Conservation (phyloP, 192 early-diverging fungal genomes). For the Lunasporangiospora selenospora region DNA sequence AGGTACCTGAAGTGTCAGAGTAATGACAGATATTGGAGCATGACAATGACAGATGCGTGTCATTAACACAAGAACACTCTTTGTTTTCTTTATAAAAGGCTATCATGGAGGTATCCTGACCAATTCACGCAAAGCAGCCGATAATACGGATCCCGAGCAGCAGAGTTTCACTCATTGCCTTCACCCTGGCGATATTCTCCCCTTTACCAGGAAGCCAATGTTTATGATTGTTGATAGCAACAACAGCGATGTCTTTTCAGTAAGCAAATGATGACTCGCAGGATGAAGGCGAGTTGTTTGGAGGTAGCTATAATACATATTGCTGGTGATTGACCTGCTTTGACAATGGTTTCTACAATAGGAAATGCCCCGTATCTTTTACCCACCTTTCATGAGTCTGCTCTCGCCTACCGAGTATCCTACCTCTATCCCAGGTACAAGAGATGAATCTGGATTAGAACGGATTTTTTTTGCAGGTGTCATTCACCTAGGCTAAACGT, state of each 20-base stretch:
- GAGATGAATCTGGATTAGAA: neutral
- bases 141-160: slow-evolving; percentile 57
- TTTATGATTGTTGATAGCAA: slow-evolving; percentile 95
- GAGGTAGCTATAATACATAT: slow-evolving; percentile 2
- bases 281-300: neutral
- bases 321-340: too few relatives aligned
- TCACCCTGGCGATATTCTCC: slow-evolving; percentile 90
- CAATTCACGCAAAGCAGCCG: slow-evolving; percentile 63
- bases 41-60: too few relatives aligned
- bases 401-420: slow-evolving; percentile 93
- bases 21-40: too few relatives aligned
- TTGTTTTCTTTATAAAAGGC: slow-evolving; percentile 35
- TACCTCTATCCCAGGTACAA: slow-evolving; percentile 74
- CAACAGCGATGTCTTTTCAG: slow-evolving; percentile 86
- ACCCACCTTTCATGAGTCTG: slow-evolving; percentile 85
- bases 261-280: too few relatives aligned
- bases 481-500: neutral
- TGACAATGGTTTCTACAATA: slow-evolving; percentile 19
- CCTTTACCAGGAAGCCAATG: slow-evolving; percentile 94
- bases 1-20: too few relatives aligned
- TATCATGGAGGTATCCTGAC: slow-evolving; percentile 84
- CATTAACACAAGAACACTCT: neutral
- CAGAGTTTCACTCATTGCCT: slow-evolving; percentile 71
- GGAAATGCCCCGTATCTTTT: slow-evolving; percentile 87
- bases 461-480: neutral